Base-by-base conservation (phyloP, 179 eudicot species). In the Carnegiea gigantea region DNA sequence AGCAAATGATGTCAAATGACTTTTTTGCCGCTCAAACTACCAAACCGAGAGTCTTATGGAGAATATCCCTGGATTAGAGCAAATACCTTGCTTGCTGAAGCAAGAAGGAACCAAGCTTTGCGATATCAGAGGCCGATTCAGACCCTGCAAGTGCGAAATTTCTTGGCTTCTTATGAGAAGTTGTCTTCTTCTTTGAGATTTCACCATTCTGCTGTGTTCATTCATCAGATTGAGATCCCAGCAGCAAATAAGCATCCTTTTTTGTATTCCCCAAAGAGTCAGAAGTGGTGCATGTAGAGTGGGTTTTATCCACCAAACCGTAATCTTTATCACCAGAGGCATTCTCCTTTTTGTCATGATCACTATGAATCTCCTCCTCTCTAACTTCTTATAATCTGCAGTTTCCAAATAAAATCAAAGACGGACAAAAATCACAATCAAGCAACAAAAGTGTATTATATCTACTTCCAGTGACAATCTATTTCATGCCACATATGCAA, bases 71-170 rank as follows among this genome's bases (percentile, higher is more conserved):
- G 0, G 96, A 95, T 3, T 97, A 89, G 70, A 95, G 89, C 88
- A 95, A 82, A 79, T 95, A 95, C 79, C 97, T 85, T 20, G 98
- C 98, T 89, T 95, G 98, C 89, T 95, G 93, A 14, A 95, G 95
- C 80, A 95, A 86, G 81, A 86, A 88, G 0, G 97, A 97, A 1
- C 98, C 98, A 43, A 92, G 92, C 86, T 95, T 98, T 0, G 93
- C 93, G 79, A 91, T 94, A 77, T 91, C 95, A 65, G 88, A 78
- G 24, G 87, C 92, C 20, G 83, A 48, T 17, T 53, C 60, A 53
- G 60, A 15, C 60, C n/a, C 21, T 81, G 88, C 84, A 73, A 77
- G 43, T 0, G 86, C 78, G 20, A 85, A 84, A 28, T 84, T 86
- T 83, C 88, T 86, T 54, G 62, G 84, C 77, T 90, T 93, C 83